Conservation (phyloP, 345 rosid species). For the Aethionema arabicum region DNA sequence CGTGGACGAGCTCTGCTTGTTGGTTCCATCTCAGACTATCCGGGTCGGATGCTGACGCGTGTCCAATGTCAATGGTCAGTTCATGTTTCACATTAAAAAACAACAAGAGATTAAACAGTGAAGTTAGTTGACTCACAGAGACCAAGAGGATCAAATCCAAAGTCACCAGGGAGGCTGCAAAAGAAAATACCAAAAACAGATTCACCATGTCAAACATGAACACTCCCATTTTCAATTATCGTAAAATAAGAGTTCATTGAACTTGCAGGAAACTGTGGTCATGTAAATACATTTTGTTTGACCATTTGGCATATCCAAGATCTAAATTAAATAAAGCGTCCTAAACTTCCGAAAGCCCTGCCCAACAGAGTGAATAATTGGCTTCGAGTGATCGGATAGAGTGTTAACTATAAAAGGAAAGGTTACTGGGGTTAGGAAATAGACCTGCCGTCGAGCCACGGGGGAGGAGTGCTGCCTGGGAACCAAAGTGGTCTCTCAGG, state of each 20-base stretch:
- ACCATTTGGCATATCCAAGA: no score
- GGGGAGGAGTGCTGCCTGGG: constrained; percentile 97
- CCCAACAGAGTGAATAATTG: no score
- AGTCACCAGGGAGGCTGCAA: constrained; percentile 94
- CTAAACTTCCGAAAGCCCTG: no score
- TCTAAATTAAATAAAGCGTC: no score
- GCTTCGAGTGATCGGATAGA: no score
- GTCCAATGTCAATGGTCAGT: constrained; percentile 7
- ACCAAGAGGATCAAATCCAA: constrained; percentile 94
- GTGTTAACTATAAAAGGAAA: background rate
- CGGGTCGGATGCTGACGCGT: constrained; percentile 74
- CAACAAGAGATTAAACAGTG: background rate
- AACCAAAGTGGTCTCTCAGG: constrained; percentile 96
- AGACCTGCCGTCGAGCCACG: constrained; percentile 92
- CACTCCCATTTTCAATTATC: no score
- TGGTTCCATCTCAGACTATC: constrained; percentile 89
- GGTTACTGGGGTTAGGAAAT: background rate
- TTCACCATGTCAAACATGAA: background rate
- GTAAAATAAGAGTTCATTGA: no score
- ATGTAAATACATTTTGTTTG: no score
- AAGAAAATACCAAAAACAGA: background rate
- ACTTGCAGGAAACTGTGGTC: no score
- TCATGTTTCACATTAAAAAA: background rate
- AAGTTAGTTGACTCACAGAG: constrained; percentile 52
- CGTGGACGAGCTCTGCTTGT: constrained; percentile 86